Evolutionary conservation across 2,329 filamentous ascomycete genomes (phyloP), one percentile per base, ranked within the genome.

Genomic region (Neodidymelliopsis sp.): DNA sequence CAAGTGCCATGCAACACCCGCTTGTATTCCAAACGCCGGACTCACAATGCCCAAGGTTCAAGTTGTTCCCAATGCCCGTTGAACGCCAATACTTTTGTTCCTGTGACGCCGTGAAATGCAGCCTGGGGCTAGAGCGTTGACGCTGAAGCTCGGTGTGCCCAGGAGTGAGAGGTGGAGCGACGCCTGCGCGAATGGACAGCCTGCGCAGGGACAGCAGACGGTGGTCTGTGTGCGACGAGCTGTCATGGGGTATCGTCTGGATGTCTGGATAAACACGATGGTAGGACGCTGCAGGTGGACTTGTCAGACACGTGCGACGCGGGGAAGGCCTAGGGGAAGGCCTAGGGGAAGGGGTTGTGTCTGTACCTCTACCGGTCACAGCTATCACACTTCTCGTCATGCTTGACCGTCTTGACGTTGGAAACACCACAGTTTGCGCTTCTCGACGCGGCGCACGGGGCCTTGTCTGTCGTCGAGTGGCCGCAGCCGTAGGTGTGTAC

Each of bases 401-500:
- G 77, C 59, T 75, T 75, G 65, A 79, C 70, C 13, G 63, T 70
- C 57, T 75, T 76, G 49, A 71, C 70, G 50, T 74, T 78, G 57
- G 69, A 59, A 43, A 70, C 72, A 42, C 63, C 63, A 67, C 75
- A 78, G 30, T 64, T 63, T n/a, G 67, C 62, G 51, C 66, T 69
- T 66, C 73, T 74, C 39, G 77, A 79, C 10, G 70, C 71, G n/a
- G 77, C 76, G 66, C 77, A 80, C 16, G 71, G 69, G 18, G 76
- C 75, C 54, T 72, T 74, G 49, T 77, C 75, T 36, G 67, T 60
- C 28, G 70, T 67, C 49, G 70, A 67, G 62, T 79, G 77, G 58
- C 74, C 75, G 64, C 77, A 80, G 59, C 70, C 67, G 65, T 79
- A 80, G 43, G 66, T 63, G 69, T 79, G 77, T 57, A 77, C 70